A percentile compares a stretch with the other conserved stretches of the same genome.
These are phyloP conservation scores for Penicillium oxalicum DNA, from an alignment of 2,329 filamentous ascomycete species.

Conservation along the genomic window DNA sequence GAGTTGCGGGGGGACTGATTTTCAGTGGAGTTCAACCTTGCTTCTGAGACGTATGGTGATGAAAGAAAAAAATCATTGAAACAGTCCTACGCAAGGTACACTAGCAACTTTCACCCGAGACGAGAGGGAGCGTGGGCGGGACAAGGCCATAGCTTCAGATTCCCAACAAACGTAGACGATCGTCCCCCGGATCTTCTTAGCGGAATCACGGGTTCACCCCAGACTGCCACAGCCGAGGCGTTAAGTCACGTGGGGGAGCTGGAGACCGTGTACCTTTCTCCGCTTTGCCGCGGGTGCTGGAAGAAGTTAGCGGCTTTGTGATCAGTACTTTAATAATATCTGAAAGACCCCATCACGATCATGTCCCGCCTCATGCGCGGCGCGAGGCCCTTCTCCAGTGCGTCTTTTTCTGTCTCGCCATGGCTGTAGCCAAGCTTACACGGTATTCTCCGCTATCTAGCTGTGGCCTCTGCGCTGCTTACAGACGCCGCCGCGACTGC, in stretches of 20 bases:
- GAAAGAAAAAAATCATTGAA: conserved; percentile 1
- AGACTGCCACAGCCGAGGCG: conserved; percentile 22
- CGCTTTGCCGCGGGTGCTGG: background rate
- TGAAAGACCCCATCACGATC: conserved; percentile 5
- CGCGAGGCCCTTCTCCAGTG: conserved; percentile 25
- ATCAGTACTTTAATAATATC: too few relatives aligned
- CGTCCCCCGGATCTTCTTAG: conserved; percentile 15
- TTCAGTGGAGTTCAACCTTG: background rate
- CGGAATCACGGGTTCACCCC: conserved; percentile 16
- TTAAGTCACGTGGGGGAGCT: conserved; percentile 13
- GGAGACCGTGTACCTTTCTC: background rate
- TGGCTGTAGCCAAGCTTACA: conserved; percentile 8
- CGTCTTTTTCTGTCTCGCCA: conserved; percentile 5
- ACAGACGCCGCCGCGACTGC: conserved; percentile 17
- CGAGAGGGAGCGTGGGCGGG: conserved; percentile 4
- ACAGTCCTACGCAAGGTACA: background rate
- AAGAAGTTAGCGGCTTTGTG: background rate
- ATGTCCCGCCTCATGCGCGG: conserved; percentile 29
- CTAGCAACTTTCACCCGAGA: background rate
- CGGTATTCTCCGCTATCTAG: conserved; percentile 5
- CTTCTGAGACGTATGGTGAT: conserved; percentile 3
- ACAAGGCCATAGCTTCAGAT: conserved; percentile 17
- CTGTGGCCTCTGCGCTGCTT: conserved; percentile 22
- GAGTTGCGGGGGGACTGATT: background rate
- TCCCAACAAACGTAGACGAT: conserved; percentile 21